Evolutionary conservation across 2,329 filamentous ascomycete species (phyloP), one percentile per base, ranked within the genome.

Genomic region (Venturia pyrina): DNA sequence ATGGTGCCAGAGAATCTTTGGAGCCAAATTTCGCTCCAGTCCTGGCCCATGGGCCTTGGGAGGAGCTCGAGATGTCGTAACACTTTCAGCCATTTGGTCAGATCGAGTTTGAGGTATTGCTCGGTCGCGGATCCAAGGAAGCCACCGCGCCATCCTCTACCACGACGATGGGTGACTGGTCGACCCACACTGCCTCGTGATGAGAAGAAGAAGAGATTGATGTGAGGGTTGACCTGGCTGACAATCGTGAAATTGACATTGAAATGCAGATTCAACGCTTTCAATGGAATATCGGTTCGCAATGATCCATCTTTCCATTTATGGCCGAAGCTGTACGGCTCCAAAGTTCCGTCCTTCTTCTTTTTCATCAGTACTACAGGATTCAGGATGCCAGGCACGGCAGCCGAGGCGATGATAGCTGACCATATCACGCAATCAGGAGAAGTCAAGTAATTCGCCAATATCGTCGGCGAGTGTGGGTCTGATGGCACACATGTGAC

Each of bases 381-480:
- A 73, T 98, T 98, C 44, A 98, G 80, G 66, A 99, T 98, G 1
- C 95, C 95, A 0, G 95, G 95, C 0, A 99, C 95, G 5, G 95
- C 95, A 4, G 95, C 95, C 6, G 93, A 97, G 0, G 95, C 95
- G 57, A 99, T 79, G 3, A 98, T 92, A 1, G 95, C 93, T 13
- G 92, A 96, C 95, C 96, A 99, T 68, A 99, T 96, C 50, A 99
- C 95, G 73, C 95, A 99, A 78, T 99, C 92, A 0, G 95, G 95
- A 28, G 89, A 90, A 1, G 95, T 98, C 41, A 97, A 84, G 75
- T 98, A 96, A 77, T 99, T 99, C 73, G 91, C 91, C 8, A 99
- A 82, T 69, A 99, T 96, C 0, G 92, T 87, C 1, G 87, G 93
- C 56, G 91, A 96, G 76, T 99, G 92, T 21, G 93, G 95, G 74